Percentiles rank a stretch among this genome's conserved stretches.
phyloP scores from a whole-genome alignment of 495 filamentous ascomycete species.

The Daldinia caldariorum region DNA sequence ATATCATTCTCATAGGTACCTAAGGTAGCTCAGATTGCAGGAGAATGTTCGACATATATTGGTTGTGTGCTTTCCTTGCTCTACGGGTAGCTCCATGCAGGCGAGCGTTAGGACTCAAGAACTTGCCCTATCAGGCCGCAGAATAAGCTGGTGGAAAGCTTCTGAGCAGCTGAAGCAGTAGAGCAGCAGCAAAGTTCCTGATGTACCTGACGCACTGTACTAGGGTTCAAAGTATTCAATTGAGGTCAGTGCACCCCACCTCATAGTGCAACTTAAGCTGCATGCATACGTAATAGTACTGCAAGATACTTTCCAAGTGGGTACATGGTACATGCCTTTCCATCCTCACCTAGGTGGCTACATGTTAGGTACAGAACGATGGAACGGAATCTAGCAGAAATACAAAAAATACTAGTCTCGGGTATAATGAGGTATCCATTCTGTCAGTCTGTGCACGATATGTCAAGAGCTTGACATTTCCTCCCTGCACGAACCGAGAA shows the following conservation, averaged over 20 bases:
- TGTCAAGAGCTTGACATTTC: neutral
- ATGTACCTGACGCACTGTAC: slow-evolving; percentile 5
- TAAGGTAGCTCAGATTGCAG: no score
- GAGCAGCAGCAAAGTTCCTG: neutral
- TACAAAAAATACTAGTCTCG: neutral
- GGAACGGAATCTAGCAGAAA: slow-evolving; percentile 23
- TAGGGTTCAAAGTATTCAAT: slow-evolving; percentile 4
- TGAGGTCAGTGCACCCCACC: slow-evolving; percentile 31
- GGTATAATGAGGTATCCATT: no score
- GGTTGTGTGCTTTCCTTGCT: neutral
- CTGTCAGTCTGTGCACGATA: neutral
- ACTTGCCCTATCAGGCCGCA: neutral
- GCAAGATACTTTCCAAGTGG: slow-evolving; percentile 3
- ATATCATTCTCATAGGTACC: no score
- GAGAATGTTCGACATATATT: neutral
- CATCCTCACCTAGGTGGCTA: neutral
- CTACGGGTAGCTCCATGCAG: neutral
- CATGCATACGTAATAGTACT: slow-evolving; percentile 29
- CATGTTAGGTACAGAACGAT: neutral
- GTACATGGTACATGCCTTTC: neutral
- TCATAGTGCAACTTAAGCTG: neutral
- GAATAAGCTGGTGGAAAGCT: slow-evolving; percentile 3
- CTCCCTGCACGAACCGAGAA: neutral
- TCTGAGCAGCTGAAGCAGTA: neutral
- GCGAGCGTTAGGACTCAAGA: neutral